Conservation (phyloP, 768 basidiomycete species). For the Lactarius psammicola region DNA sequence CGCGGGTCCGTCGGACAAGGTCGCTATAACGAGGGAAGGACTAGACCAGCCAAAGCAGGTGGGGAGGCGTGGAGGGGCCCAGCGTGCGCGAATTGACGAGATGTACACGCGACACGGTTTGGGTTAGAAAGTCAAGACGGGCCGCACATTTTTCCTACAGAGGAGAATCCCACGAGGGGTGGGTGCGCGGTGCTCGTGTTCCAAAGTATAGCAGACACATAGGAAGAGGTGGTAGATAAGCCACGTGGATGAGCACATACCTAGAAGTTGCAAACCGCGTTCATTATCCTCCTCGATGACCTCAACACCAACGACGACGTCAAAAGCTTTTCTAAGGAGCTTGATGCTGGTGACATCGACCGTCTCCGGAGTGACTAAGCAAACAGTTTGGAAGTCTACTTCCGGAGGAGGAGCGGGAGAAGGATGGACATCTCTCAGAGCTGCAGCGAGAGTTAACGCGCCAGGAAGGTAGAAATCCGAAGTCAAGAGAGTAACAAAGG, state of each 20-base stretch:
- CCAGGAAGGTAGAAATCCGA: constrained; percentile 93
- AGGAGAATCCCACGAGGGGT: not conserved
- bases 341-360: constrained; percentile 82
- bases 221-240: constrained; percentile 1
- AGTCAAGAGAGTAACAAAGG: constrained; percentile 90
- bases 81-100: not conserved
- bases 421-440: constrained; percentile 78
- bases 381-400: constrained; percentile 76
- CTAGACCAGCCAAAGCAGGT: not conserved
- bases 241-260: constrained; percentile 46
- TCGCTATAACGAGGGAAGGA: not conserved
- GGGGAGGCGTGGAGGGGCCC: not conserved
- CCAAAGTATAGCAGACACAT: not conserved
- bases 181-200: not conserved
- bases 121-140: not conserved
- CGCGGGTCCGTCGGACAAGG: not conserved
- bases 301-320: constrained; percentile 91
- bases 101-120: not conserved
- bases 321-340: constrained; percentile 73
- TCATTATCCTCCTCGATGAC: constrained; percentile 69
- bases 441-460: constrained; percentile 80
- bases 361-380: constrained; percentile 91
- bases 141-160: not conserved
- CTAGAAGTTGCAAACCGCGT: constrained; percentile 73
- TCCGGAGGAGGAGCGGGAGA: constrained; percentile 54